A percentile compares a stretch with the other conserved stretches of the same genome.
Evolutionary conservation across 148 eudicot species (phyloP).

Genomic region (Rhododendron vialii): DNA sequence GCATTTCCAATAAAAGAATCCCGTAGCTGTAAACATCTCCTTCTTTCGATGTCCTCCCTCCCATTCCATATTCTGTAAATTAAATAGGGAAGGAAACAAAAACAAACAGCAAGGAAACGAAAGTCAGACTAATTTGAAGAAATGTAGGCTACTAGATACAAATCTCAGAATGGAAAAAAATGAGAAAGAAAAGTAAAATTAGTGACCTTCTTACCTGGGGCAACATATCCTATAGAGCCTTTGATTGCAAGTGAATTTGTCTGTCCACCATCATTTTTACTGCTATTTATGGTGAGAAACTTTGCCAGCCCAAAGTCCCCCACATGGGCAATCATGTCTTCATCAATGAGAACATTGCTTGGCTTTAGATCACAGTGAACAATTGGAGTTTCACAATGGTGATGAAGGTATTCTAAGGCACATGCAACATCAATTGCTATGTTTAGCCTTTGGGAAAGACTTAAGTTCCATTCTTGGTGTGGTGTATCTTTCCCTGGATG

Average conservation of each 20-base stretch:
- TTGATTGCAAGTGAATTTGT: too few species aligned
- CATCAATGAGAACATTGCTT: too few species aligned
- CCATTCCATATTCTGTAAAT: not conserved
- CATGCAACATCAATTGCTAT: not conserved
- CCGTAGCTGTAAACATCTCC: constrained; percentile 1
- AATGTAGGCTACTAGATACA: not conserved
- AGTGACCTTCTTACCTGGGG: not conserved
- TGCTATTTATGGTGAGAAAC: too few species aligned
- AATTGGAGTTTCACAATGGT: not conserved
- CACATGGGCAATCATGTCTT: constrained; percentile 11
- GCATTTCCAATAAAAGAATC: not conserved
- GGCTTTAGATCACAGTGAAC: too few species aligned
- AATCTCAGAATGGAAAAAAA: not conserved
- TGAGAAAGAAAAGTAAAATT: not conserved
- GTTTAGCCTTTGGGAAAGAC: not conserved
- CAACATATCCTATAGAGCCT: too few species aligned
- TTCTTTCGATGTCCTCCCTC: not conserved
- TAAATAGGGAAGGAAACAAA: too few species aligned
- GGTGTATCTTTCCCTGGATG: not conserved
- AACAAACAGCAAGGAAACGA: too few species aligned
- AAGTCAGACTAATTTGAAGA: not conserved
- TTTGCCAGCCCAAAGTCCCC: too few species aligned
- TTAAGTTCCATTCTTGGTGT: not conserved
- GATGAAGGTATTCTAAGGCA: not conserved
- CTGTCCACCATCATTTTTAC: too few species aligned